Evolutionary conservation across 202 grass and related monocot species (phyloP), one percentile per base, ranked within the genome.

Genomic region (Setaria italica): DNA sequence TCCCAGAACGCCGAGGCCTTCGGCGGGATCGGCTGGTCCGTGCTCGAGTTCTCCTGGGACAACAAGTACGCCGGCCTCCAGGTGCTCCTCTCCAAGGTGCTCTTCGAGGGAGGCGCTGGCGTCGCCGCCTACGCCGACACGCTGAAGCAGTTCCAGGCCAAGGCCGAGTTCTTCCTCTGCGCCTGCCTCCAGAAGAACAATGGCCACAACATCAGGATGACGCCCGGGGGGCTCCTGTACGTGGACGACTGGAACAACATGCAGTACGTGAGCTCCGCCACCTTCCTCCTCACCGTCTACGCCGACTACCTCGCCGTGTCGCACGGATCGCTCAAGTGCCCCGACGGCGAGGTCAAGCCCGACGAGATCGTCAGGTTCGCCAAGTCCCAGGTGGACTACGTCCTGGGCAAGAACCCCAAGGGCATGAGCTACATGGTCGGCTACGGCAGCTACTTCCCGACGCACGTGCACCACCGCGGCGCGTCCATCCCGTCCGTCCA

Each of bases 141-240:
- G 60, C 93, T 95, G 13, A 85, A 53, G 76, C 91, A 94, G 85
- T 95, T 91, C 86, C 87, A 94, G 84, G 96, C 88, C 48, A 99
- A 99, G 77, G 96, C 86, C 60, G 93, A 99, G 84, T 99, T 92
- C 90, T 99, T 99, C 93, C 82, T 99, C 37, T 99, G 96, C 71
- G 71, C 96, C 1, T 93, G 91, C 80, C 72, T 99, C 56, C 93
- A 95, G 80, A 99, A 99, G 91, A 99, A 95, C 91, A 70, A 54
- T 50, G 93, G 80, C 11, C 59, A 95, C 85, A 95, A 94, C 76
- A 48, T 94, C 82, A 84, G 50, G 78, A 81, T 74, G 57, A 99
- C 96, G n/a, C 88, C 96, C 74, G 94, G 73, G 1, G 93, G 97
- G 8, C 87, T 99, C 37, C 56, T 99, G 32, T 87, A 91, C 79